These are phyloP conservation scores for Neofusicoccum parvum DNA, from an alignment of 2,329 filamentous ascomycete genomes.

Conservation along the genomic window DNA sequence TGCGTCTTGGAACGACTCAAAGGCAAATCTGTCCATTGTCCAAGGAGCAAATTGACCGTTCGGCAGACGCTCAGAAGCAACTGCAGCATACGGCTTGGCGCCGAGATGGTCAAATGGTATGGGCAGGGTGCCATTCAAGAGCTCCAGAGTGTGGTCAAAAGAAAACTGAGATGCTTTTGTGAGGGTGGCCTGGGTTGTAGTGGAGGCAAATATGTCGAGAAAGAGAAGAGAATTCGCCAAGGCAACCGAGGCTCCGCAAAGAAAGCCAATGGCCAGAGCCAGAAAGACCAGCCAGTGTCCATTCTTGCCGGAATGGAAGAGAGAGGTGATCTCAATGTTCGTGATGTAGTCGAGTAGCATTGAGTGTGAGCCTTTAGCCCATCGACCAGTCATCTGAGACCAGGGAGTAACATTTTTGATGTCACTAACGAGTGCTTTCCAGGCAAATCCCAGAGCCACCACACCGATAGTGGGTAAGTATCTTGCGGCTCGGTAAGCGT, in stretches of 20 bases:
- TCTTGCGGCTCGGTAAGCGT: background rate
- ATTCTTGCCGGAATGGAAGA: background rate
- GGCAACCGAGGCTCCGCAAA: background rate
- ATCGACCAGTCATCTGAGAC: background rate
- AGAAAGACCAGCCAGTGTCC: background rate
- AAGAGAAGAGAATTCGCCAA: background rate
- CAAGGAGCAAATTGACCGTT: background rate
- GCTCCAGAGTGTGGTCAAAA: background rate
- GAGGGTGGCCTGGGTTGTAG: background rate
- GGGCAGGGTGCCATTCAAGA: background rate
- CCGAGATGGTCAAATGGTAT: background rate
- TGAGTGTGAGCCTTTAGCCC: background rate
- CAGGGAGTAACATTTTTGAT: background rate
- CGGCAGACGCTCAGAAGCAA: background rate
- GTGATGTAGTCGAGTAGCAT: slow-evolving; percentile 2
- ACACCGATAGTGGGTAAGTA: slow-evolving; percentile 1
- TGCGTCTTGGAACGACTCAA: background rate
- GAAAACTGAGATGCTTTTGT: background rate
- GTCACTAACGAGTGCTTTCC: background rate
- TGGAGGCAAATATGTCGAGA: background rate
- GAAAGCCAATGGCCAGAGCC: background rate
- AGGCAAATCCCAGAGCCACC: background rate
- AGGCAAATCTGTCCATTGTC: background rate
- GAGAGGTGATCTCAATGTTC: background rate
- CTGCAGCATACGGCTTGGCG: background rate